Evolutionary conservation across 176 grass and related monocot species (phyloP).

Genomic region (Guadua angustifolia): DNA sequence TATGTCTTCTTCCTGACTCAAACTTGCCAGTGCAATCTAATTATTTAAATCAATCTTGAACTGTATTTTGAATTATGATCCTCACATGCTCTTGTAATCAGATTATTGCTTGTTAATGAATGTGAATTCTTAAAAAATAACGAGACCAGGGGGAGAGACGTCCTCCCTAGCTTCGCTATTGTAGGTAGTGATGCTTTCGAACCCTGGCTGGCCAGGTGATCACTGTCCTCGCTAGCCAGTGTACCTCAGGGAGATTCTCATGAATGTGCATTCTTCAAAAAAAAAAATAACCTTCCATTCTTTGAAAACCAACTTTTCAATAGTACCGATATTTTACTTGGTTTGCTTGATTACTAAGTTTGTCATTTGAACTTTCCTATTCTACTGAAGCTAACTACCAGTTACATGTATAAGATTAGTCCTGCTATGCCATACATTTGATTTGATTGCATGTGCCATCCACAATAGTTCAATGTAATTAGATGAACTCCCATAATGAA

Average conservation of each 20-base stretch:
- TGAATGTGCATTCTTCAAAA: no score
- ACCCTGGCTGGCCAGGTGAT: no score
- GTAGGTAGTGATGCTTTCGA: no score
- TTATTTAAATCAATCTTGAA: neutral
- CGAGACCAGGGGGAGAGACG: no score
- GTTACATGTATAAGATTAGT: neutral
- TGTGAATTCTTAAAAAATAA: neutral
- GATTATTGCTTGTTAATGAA: neutral
- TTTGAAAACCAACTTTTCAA: neutral
- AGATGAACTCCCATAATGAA: neutral
- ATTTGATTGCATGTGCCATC: neutral
- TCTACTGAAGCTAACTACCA: neutral
- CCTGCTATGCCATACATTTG: neutral
- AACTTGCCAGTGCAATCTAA: neutral
- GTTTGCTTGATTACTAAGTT: neutral
- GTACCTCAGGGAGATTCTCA: no score
- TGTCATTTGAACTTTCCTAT: no score
- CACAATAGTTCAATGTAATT: neutral
- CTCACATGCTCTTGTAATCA: conserved; percentile 14
- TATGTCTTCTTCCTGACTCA: conserved; percentile 37
- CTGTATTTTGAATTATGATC: neutral
- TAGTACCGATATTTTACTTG: neutral
- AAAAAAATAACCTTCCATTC: neutral
- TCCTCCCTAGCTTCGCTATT: no score
- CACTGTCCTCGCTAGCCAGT: no score